Evolutionary conservation across 768 basidiomycete species (phyloP).

Genomic region (Thelephora ganbajun): DNA sequence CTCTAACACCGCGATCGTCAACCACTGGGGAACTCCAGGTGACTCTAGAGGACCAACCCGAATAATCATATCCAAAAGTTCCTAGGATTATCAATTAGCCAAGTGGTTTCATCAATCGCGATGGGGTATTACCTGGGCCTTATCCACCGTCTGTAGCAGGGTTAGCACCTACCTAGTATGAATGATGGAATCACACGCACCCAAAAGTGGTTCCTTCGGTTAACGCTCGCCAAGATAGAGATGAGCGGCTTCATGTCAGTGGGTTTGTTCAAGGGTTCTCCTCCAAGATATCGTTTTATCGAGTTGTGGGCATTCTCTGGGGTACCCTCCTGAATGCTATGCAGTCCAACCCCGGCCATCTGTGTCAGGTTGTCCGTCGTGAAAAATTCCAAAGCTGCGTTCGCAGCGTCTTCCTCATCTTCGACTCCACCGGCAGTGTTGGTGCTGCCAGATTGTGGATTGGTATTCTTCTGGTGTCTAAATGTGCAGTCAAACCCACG

Average conservation of each 20-base stretch:
- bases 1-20: slow-evolving; percentile 4
- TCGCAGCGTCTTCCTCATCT: neutral
- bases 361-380: slow-evolving; percentile 10
- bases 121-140: slow-evolving; percentile 15
- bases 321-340: slow-evolving; percentile 5
- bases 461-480: slow-evolving; percentile 10
- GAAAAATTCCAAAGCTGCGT: slow-evolving; percentile 11
- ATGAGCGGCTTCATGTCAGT: slow-evolving; percentile 14
- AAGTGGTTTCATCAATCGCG: neutral
- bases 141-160: slow-evolving; percentile 11
- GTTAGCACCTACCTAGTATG: neutral
- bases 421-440: neutral
- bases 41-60: slow-evolving; percentile 6
- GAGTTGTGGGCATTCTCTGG: slow-evolving; percentile 16
- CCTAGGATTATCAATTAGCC: slow-evolving; percentile 5
- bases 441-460: neutral
- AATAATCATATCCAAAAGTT: slow-evolving; percentile 14
- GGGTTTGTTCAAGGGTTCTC: slow-evolving; percentile 12
- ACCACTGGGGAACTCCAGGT: neutral
- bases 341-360: slow-evolving; percentile 7
- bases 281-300: slow-evolving; percentile 11
- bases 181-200: slow-evolving; percentile 4
- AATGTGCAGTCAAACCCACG: slow-evolving; percentile 15
- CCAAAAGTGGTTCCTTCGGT: slow-evolving; percentile 12
- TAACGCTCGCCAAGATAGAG: slow-evolving; percentile 13